phyloP scores from a whole-genome alignment of 2,329 filamentous ascomycete genomes.

The Fonsecaea erecta region DNA sequence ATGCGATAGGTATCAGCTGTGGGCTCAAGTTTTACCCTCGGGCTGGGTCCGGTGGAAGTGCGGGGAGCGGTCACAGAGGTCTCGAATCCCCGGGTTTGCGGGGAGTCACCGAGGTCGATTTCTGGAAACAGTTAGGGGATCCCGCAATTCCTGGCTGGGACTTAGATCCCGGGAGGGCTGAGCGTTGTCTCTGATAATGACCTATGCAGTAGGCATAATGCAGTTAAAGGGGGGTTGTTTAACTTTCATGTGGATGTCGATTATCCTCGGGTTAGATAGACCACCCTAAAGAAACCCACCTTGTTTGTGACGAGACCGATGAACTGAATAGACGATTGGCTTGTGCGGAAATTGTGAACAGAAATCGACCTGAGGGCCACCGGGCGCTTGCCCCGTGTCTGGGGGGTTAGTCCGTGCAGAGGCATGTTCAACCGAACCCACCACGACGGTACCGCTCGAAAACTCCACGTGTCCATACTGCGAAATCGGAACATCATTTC shows the following conservation, averaged over 20 bases:
- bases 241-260: not conserved
- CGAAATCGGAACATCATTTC: not conserved
- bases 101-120: constrained; percentile 19
- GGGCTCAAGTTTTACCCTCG: constrained; percentile 10
- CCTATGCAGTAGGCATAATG: not conserved
- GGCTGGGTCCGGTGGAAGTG: not conserved
- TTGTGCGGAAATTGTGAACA: not conserved
- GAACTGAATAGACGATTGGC: not conserved
- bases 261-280: not conserved
- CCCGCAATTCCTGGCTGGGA: not conserved
- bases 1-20: not conserved
- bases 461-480: not conserved
- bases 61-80: not conserved
- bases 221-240: not conserved
- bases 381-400: not conserved
- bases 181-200: not conserved
- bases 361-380: not conserved
- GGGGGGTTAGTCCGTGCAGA: not conserved
- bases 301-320: not conserved
- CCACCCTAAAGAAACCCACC: not conserved
- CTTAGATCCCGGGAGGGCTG: not conserved
- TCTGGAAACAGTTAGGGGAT: constrained; percentile 14
- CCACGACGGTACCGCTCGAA: not conserved
- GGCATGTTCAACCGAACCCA: not conserved
- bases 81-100: constrained; percentile 22